Conservation (phyloP, 2,329 filamentous ascomycete genomes). For the Drechslera avenae region DNA sequence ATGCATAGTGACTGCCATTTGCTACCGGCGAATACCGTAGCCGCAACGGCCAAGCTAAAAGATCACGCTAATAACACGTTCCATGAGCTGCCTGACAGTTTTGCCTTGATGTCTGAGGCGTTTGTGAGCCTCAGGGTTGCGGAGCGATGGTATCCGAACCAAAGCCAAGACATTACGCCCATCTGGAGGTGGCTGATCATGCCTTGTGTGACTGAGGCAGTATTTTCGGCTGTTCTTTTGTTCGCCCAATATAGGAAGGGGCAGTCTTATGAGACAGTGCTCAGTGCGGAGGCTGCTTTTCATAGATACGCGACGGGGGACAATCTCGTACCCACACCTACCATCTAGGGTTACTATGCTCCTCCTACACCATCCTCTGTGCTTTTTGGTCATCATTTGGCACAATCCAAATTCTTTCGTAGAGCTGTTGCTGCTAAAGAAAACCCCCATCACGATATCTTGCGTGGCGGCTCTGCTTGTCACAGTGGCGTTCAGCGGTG, state of each 20-base stretch:
- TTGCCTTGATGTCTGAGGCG: constrained; percentile 25
- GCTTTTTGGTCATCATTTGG: neutral
- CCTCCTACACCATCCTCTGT: neutral
- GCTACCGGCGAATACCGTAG: constrained; percentile 20
- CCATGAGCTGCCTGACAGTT: constrained; percentile 36
- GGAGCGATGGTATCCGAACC: constrained; percentile 22
- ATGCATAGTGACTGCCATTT: constrained; percentile 21
- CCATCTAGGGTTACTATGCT: neutral
- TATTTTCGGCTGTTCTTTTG: constrained; percentile 8
- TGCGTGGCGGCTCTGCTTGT: neutral
- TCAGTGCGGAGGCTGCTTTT: neutral
- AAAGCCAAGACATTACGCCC: constrained; percentile 21
- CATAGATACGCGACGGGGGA: neutral
- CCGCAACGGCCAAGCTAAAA: constrained; percentile 34
- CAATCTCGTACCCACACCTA: neutral
- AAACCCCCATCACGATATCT: too few species aligned
- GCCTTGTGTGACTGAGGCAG: constrained; percentile 10
- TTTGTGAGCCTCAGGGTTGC: constrained; percentile 22
- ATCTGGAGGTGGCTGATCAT: constrained; percentile 14
- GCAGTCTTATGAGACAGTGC: constrained; percentile 11
- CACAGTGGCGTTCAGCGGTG: neutral
- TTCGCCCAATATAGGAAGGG: constrained; percentile 1
- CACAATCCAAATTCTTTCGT: too few species aligned
- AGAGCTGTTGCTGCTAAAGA: too few species aligned
- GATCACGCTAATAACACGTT: constrained; percentile 28